A percentile compares a stretch with the other conserved stretches of the same genome.
Evolutionary conservation across 2,329 filamentous ascomycete genomes (phyloP).

Genomic region (Calcarisporium arbuscula): DNA sequence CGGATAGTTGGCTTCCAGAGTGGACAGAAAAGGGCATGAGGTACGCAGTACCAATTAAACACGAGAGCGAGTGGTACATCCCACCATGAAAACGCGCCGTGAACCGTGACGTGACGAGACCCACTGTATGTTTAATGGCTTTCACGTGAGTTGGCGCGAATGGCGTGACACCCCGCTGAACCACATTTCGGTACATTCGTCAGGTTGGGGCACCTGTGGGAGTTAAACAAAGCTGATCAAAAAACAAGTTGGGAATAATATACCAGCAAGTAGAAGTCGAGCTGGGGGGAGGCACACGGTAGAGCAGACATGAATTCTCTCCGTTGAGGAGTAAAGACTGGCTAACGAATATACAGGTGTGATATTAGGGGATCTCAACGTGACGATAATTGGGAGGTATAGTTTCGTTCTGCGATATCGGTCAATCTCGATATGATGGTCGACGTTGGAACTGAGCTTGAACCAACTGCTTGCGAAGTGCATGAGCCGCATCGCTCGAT

Average conservation of each 20-base stretch:
- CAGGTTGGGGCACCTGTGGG: slow-evolving; percentile 1
- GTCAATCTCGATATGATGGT: too few species aligned
- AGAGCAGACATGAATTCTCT: too few species aligned
- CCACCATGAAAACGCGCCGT: slow-evolving; percentile 24
- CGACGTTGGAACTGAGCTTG: too few species aligned
- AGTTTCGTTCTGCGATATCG: too few species aligned
- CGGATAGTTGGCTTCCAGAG: slow-evolving; percentile 7
- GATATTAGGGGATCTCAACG: too few species aligned
- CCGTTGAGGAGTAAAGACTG: too few species aligned
- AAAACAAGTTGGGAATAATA: background rate
- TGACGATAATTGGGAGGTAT: too few species aligned
- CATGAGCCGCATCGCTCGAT: too few species aligned
- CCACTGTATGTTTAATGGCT: slow-evolving; percentile 19
- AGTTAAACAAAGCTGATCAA: too few species aligned
- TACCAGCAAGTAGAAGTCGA: background rate
- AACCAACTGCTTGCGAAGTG: too few species aligned
- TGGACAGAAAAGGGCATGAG: slow-evolving; percentile 9
- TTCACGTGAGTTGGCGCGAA: slow-evolving; percentile 23
- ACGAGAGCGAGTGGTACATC: slow-evolving; percentile 21
- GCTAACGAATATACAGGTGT: too few species aligned
- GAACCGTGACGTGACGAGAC: slow-evolving; percentile 30
- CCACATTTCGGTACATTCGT: slow-evolving; percentile 3
- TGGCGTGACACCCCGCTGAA: slow-evolving; percentile 1
- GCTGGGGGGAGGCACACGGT: too few species aligned
- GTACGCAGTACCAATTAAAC: slow-evolving; percentile 7